A percentile compares a stretch with the other conserved stretches of the same genome.
Conservation (phyloP, 2,329 filamentous ascomycete species). For the Coleophoma eucalyptorum region DNA sequence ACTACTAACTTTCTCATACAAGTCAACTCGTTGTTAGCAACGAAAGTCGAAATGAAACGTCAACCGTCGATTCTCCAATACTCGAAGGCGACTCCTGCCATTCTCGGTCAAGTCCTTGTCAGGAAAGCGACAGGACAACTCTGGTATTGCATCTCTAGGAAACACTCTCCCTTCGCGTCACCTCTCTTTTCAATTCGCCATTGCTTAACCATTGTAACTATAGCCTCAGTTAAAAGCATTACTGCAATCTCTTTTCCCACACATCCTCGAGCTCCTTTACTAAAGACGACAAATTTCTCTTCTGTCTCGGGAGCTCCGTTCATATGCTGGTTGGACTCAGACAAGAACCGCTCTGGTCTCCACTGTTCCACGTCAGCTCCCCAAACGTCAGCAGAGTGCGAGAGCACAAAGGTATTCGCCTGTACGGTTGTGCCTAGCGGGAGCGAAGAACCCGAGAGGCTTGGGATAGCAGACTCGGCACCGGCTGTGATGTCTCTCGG, state of each 20-base stretch:
- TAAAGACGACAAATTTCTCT: slow-evolving; percentile 34
- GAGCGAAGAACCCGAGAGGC: background rate
- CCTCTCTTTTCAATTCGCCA: background rate
- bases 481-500: slow-evolving; percentile 1
- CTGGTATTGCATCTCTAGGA: slow-evolving; percentile 3
- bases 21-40: no score
- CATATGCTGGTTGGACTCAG: slow-evolving; percentile 23
- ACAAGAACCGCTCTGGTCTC: slow-evolving; percentile 34
- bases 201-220: background rate
- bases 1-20: no score
- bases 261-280: slow-evolving; percentile 31
- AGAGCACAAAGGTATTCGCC: slow-evolving; percentile 4
- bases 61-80: no score
- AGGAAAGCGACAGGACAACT: background rate
- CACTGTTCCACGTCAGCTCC: slow-evolving; percentile 2
- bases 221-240: slow-evolving; percentile 2
- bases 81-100: no score
- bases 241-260: slow-evolving; percentile 32
- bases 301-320: slow-evolving; percentile 25
- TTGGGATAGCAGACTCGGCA: slow-evolving; percentile 1
- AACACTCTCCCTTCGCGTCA: background rate
- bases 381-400: slow-evolving; percentile 2
- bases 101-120: background rate
- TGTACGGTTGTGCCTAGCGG: slow-evolving; percentile 2
- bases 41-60: no score